A percentile compares a stretch with the other conserved stretches of the same genome.
Conservation (phyloP, 768 basidiomycete species). For the Podaxis sp. region DNA sequence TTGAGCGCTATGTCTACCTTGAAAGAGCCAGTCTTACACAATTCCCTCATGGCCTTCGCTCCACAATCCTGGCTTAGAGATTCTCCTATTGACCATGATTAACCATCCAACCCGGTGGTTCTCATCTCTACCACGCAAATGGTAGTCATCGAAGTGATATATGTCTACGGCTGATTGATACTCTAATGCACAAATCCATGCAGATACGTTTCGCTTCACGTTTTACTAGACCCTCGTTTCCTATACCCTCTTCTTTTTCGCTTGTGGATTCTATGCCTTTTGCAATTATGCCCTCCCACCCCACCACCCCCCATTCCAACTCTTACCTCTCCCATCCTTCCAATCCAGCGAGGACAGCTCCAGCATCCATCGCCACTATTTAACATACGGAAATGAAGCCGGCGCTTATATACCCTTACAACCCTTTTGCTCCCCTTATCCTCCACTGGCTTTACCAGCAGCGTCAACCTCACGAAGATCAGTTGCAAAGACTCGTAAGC, state of each 20-base stretch:
- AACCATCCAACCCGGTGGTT: conserved; percentile 39
- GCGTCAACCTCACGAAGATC: conserved; percentile 21
- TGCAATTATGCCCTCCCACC: conserved; percentile 53
- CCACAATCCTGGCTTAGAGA: conserved; percentile 50
- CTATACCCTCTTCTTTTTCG: conserved; percentile 48
- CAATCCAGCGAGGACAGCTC: not conserved
- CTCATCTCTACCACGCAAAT: conserved; percentile 41
- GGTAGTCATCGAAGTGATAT: conserved; percentile 27
- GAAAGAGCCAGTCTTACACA: not conserved
- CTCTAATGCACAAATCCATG: not conserved
- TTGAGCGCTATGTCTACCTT: too few species aligned
- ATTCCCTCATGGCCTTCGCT: conserved; percentile 49
- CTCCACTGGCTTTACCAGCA: conserved; percentile 8
- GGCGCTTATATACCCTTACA: conserved; percentile 20
- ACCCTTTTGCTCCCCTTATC: conserved; percentile 3
- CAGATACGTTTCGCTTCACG: conserved; percentile 54
- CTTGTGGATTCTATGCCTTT: conserved; percentile 50
- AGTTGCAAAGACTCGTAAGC: conserved; percentile 18
- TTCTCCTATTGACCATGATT: conserved; percentile 39
- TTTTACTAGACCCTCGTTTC: conserved; percentile 53
- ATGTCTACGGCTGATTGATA: not conserved
- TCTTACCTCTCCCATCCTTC: not conserved
- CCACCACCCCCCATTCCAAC: conserved; percentile 3
- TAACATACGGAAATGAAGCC: conserved; percentile 1
- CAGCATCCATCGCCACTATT: not conserved